A percentile compares a stretch with the other conserved stretches of the same genome.
Conservation (phyloP, 768 basidiomycete genomes). For the Cystofilobasidium capitatum region DNA sequence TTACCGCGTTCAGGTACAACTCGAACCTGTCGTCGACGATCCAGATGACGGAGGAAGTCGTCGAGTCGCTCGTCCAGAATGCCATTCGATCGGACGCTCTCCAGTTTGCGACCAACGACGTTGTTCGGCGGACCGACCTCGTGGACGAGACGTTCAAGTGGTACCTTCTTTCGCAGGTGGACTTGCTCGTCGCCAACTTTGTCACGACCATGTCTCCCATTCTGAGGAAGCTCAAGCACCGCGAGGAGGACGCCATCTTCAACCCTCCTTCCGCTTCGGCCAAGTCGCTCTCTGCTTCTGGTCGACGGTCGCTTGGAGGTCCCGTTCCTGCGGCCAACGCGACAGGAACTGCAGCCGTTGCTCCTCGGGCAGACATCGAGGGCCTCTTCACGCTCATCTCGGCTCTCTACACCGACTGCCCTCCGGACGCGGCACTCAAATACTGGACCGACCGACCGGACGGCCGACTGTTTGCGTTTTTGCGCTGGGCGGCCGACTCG, state of each 20-base stretch:
- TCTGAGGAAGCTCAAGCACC: slow-evolving; percentile 56
- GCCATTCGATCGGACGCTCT: slow-evolving; percentile 78
- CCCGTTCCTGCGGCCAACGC: not conserved
- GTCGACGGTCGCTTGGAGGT: slow-evolving; percentile 9
- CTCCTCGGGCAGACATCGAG: slow-evolving; percentile 72
- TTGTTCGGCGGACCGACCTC: slow-evolving; percentile 45
- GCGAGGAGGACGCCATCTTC: slow-evolving; percentile 73
- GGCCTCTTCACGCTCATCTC: slow-evolving; percentile 75
- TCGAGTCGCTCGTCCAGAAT: slow-evolving; percentile 71
- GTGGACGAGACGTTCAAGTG: slow-evolving; percentile 47
- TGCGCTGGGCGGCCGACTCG: slow-evolving; percentile 78
- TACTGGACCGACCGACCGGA: slow-evolving; percentile 59
- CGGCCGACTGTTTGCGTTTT: slow-evolving; percentile 60
- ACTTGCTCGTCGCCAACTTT: slow-evolving; percentile 56
- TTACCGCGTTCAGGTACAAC: slow-evolving; percentile 62
- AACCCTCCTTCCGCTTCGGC: slow-evolving; percentile 48
- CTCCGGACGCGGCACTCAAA: slow-evolving; percentile 66
- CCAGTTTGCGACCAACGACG: slow-evolving; percentile 54
- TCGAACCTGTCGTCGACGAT: slow-evolving; percentile 55
- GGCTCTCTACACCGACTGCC: slow-evolving; percentile 62
- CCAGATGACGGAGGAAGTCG: slow-evolving; percentile 56
- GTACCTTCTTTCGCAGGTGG: slow-evolving; percentile 55
- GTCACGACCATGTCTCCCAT: slow-evolving; percentile 37
- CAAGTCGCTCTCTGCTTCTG: slow-evolving; percentile 44
- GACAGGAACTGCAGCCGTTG: slow-evolving; percentile 33